Base-by-base conservation (phyloP, 2,329 filamentous ascomycete genomes). In the Penicillium sp. region DNA sequence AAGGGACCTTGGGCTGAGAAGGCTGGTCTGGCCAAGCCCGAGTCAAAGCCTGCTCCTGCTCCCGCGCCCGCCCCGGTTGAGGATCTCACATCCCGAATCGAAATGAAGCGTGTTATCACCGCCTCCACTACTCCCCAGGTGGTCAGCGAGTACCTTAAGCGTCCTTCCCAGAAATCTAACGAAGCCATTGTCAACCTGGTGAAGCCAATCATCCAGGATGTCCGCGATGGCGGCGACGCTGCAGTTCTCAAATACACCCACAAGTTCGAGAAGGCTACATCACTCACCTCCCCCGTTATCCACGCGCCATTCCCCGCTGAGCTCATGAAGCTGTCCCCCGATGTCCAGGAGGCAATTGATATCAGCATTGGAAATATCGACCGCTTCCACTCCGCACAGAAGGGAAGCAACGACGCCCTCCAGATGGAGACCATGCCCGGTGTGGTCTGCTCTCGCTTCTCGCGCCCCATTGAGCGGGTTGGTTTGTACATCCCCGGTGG, bases 391-490 rank as follows among this genome's bases (percentile, higher is more conserved):
- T 84, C 89, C 15, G 93, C 93, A 0, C 94, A 99, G 68, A 88
- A 88, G 68, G 90, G 96, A 62, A 68, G 65, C 64, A 85, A 89
- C 27, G 89, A 91, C 72, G 82, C 90, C 2, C 80, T 99, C 7
- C 76, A 86, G 54, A 90, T 99, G 8, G 93, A 97, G 79, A 99
- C 94, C 1, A 99, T 99, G 94, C 94, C 94, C 0, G 94, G 94
- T 32, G 91, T 99, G 4, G 81, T 94, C 29, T 99, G 94, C 79
- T 95, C 90, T 60, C 90, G 94, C 56, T 97, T 99, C 77, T 86
- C 87, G 13, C 83, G 94, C 21, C 88, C 94, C 0, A 97, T 99
- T 60, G 94, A 97, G 75, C 83, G 91, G 37, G 94, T 99, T n/a
- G 94, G 94, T 60, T 81, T 97, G 6, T 99, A 99, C 74, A 88